Conservation (phyloP, 345 rosid genomes). For the Erysimum cheiranthoides region DNA sequence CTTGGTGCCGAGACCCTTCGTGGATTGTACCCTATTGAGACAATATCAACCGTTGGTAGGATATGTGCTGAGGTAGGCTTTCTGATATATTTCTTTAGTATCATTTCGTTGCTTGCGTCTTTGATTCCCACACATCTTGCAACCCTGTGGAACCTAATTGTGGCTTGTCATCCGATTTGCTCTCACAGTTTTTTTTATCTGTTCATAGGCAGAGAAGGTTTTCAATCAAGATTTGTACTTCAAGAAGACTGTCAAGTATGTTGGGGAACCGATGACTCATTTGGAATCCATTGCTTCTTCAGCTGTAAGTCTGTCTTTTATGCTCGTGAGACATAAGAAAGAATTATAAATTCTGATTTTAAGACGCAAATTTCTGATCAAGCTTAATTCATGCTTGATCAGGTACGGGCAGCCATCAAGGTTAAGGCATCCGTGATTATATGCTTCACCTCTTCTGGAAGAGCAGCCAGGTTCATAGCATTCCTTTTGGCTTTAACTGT, state of each 20-base stretch:
- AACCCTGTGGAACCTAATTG: not conserved
- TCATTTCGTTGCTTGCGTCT: not conserved
- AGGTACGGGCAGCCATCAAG: constrained; percentile 99
- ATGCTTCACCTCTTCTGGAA: constrained; percentile 97
- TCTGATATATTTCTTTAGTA: not conserved
- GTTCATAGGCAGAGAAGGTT: constrained; percentile 90
- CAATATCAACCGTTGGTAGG: constrained; percentile 79
- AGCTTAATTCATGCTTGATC: constrained; percentile 19
- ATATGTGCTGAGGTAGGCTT: constrained; percentile 84
- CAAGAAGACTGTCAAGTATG: constrained; percentile 87
- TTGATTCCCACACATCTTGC: not conserved
- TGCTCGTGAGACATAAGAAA: constrained; percentile 1
- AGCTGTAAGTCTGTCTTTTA: constrained; percentile 61
- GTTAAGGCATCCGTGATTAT: constrained; percentile 96
- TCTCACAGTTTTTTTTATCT: constrained; percentile 1
- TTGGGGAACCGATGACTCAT: constrained; percentile 96
- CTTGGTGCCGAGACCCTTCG: constrained; percentile 97
- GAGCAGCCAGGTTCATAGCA: constrained; percentile 84
- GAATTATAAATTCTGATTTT: not conserved
- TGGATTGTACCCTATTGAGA: constrained; percentile 93
- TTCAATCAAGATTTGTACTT: constrained; percentile 90
- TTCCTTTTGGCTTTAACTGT: not conserved
- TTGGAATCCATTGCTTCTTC: constrained; percentile 98
- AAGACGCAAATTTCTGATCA: constrained; percentile 13
- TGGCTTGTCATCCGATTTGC: constrained; percentile 8